Base-by-base conservation (phyloP, 1,284 basidiomycete genomes). In the Cryptococcus sp. region DNA sequence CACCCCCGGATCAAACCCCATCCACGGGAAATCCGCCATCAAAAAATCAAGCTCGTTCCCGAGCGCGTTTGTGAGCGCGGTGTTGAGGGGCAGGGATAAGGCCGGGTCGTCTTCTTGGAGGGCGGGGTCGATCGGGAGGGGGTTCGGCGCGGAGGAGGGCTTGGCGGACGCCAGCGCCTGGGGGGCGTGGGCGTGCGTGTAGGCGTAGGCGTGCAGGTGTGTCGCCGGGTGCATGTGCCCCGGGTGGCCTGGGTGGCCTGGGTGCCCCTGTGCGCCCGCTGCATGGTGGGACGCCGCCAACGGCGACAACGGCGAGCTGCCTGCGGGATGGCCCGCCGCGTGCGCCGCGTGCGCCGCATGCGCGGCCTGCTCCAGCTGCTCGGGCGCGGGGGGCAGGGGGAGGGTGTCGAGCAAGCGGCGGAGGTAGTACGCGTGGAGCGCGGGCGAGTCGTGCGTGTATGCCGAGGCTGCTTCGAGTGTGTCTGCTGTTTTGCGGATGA, bases 361-460 rank as follows among this genome's bases (percentile, higher is more conserved):
- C 39, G 4, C 16, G 15, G 4, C 4, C 16, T 13, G 4, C 4
- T 42, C 4, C 28, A n/a, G 15, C 23, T 21, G 21, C 11, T 36
- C 5, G 15, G 20, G 11, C 44, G 47, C 45, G 21, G 58, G 33
- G 11, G 47, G 50, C 13, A 55, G 37, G n/a, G 65, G 65, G 12
- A 60, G 45, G 9, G 53, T 24, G 18, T 60, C 51, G 46, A 55
- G 53, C 28, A 69, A 61, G 8, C 68, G 56, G 13, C 69, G 63
- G 13, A 72, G 60, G 48, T 68, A 70, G 47, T 55, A 61, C 5
- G 69, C 69, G 52, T 72, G 70, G 15, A 72, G 58, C 1, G 64
- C 60, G 2, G 70, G 67, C 4, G 66, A 66, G 23, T 68, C 68
- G 47, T 57, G 54, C 0, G 67, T 61, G 39, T 70, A 72, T 9